Base-by-base conservation (phyloP, 225 moss, liverwort and hornwort species). In the Pseudoscleropodium purum region DNA sequence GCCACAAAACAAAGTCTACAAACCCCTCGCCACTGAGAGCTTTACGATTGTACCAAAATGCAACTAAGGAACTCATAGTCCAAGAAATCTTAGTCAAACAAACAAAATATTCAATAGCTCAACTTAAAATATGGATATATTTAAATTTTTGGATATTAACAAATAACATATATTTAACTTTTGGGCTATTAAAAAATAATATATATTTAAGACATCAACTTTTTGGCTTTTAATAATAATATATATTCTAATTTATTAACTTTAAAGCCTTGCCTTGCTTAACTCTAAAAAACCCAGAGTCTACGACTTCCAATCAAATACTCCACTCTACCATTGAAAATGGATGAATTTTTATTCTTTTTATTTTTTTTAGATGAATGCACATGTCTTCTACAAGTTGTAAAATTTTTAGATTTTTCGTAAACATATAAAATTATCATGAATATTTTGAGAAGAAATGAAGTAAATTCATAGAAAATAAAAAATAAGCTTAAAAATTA, bases 221-320 rank as follows among this genome's bases (percentile, higher is more conserved):
- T 29, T 45, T 43, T 45, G 29, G 17, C 10, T 74, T 17, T 74
- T 29, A 8, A 27, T 1, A 43, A 45, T 74, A 15, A 26, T 8
- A 26, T 41, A 8, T 70, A 69, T 25, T 70, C 8, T 72, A 26
- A 41, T 41, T 41, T 72, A 26, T 41, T 15, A 72, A 72, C 26
- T 41, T 72, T 25, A 60, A 60, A 60, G 25, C 60, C 25, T 60
- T 10, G 25, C 24, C 11, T 60, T 24, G 11, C 4, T 73, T 49
- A 13, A 49, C 4, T 18, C 6, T 51, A 2, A 51, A 34, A 76
- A 33, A 13, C 6, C 0, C 2, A 0, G 5, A 77, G 8, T 15
- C 5, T 77, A 36, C 51, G 21, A 51, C 15, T 34, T 75, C 20
- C 2, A 19, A 19, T 49, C 0, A 0, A 4, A 23, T 77, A 36